Percentiles rank a stretch among this genome's conserved stretches.
Conservation (phyloP, 805 yeast species). For the Candida nonsorbophila region DNA sequence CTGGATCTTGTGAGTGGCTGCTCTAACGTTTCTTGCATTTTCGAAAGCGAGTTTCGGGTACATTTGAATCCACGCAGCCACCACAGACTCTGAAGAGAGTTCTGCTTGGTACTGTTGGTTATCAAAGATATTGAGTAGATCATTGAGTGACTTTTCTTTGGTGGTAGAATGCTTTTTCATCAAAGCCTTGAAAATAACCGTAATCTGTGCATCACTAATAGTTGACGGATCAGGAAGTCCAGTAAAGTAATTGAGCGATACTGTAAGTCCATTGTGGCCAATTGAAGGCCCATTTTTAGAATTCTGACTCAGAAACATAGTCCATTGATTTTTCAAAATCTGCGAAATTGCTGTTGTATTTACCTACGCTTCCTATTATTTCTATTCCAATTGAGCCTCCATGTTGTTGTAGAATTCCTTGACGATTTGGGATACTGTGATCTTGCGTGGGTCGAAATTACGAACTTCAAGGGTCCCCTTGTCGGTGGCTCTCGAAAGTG, state of each 20-base stretch:
- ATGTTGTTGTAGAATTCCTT: slow-evolving; percentile 23
- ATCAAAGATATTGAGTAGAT: slow-evolving; percentile 35
- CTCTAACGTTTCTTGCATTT: slow-evolving; percentile 60
- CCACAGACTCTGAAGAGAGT: slow-evolving; percentile 43
- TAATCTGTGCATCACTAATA: slow-evolving; percentile 41
- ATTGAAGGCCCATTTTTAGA: too few relatives aligned
- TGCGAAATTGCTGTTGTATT: too few relatives aligned
- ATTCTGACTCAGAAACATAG: too few relatives aligned
- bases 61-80: slow-evolving; percentile 71
- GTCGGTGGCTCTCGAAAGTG: slow-evolving; percentile 71
- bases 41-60: slow-evolving; percentile 78
- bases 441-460: slow-evolving; percentile 56
- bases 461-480: slow-evolving; percentile 59
- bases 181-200: slow-evolving; percentile 67
- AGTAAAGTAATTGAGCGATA: slow-evolving; percentile 68
- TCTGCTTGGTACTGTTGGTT: slow-evolving; percentile 6
- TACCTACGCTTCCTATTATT: too few relatives aligned
- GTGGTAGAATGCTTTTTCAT: slow-evolving; percentile 81
- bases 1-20: slow-evolving; percentile 60
- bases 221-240: slow-evolving; percentile 60
- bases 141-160: slow-evolving; percentile 70
- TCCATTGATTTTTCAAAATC: too few relatives aligned
- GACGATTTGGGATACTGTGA: slow-evolving; percentile 34
- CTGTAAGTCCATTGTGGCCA: slow-evolving; percentile 39
- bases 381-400: too few relatives aligned